Evolutionary conservation across 2,329 filamentous ascomycete genomes (phyloP).

Genomic region (Phialocephala subalpina): DNA sequence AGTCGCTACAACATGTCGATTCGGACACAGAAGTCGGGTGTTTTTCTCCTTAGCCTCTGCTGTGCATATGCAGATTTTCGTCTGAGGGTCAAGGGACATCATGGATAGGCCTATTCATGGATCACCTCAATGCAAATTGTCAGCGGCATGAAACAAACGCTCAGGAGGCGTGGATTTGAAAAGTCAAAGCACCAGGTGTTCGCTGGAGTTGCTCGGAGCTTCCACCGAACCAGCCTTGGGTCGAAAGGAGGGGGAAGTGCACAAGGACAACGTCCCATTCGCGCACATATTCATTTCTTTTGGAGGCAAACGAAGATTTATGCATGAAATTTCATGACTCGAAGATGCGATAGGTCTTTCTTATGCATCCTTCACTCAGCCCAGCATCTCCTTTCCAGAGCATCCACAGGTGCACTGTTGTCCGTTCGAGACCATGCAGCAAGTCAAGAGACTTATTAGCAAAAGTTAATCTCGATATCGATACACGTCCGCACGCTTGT

Average conservation of each 20-base stretch:
- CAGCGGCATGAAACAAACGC: constrained; percentile 33
- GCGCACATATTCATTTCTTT: constrained; percentile 7
- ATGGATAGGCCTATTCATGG: constrained; percentile 28
- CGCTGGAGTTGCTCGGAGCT: constrained; percentile 4
- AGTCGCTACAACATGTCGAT: neutral
- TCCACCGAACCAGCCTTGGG: neutral
- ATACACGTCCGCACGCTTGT: constrained; percentile 15
- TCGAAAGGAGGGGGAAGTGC: constrained; percentile 3
- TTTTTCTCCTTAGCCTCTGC: constrained; percentile 22
- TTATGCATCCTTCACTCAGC: neutral
- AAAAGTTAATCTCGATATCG: constrained; percentile 17
- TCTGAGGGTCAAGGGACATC: constrained; percentile 27
- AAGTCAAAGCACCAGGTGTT: constrained; percentile 31
- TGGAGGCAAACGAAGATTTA: constrained; percentile 14
- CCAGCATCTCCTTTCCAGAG: neutral
- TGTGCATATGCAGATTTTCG: constrained; percentile 31
- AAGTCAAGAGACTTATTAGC: constrained; percentile 1
- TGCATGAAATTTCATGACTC: constrained; percentile 15
- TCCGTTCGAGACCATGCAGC: neutral
- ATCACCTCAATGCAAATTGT: constrained; percentile 29
- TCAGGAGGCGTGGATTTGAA: neutral
- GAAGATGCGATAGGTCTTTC: constrained; percentile 25
- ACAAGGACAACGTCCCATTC: constrained; percentile 8
- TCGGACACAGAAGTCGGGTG: constrained; percentile 19
- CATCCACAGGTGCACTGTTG: neutral